Base-by-base conservation (phyloP, 129 eudicot genomes). In the Flaveria trinervia region DNA sequence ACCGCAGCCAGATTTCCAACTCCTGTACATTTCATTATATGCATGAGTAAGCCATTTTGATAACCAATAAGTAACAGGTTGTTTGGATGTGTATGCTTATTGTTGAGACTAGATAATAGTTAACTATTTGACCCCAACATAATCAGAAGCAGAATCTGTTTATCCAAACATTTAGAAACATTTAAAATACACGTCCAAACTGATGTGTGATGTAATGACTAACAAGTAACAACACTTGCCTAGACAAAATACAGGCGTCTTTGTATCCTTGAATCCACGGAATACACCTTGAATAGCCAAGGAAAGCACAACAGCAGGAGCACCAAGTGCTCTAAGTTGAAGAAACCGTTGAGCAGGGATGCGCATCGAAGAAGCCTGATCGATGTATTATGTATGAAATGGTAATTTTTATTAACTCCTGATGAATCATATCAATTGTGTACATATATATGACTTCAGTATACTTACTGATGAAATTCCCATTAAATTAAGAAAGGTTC, bases 231-330 rank as follows among this genome's bases (percentile, higher is more conserved):
- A 44, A 68, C 13, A 44, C 81, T 84, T 81, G 79, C 93, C 93
- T 75, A 88, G 82, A 70, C 93, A 88, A 51, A 83, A 64, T 12
- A 88, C 88, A 51, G 90, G 88, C 13, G 93, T 88, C 77, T 82
- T 82, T 17, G 93, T 88, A 73, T 88, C 93, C 79, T 88, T 88
- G 22, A 88, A 88, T 43, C 93, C 93, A 65, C 93, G 93, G 60
- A 88, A 83, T 69, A 88, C 74, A 20, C 93, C 93, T 79, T 83
- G 90, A 72, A 88, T 81, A 18, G 93, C 93, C 26, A 88, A 80
- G 2, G 84, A 88, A 72, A 88, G 85, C 18, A 88, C 90, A 66
- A 81, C 93, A 18, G 93, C 93, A 30, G 93, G 93, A 48, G 88
- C 87, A 68, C 93, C 93, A 77, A 85, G 78, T 66, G 93, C 86